Base-by-base conservation (phyloP, 2,329 filamentous ascomycete species). In the Fusarium avenaceum region DNA sequence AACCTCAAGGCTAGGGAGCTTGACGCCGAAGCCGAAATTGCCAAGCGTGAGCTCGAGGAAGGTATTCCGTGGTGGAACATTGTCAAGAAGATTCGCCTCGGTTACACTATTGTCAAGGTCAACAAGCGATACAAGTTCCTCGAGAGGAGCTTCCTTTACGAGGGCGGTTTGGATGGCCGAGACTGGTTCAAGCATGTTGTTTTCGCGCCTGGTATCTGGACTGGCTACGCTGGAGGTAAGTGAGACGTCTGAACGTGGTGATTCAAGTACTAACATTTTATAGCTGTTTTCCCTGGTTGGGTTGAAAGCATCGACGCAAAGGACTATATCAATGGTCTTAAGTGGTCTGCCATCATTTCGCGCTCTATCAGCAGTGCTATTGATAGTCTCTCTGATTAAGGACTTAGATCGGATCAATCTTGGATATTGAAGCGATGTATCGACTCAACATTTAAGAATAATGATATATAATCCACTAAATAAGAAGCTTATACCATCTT, bases 181-280 rank as follows among this genome's bases (percentile, higher is more conserved):
- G 82, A 83, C 24, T 97, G 94, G 94, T 98, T 95, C 82, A 97
- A 97, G 82, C 95, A 97, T 74, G 91, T 97, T 4, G 91, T 97
- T 2, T 97, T 96, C 79, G 94, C 94, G 2, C 94, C 94, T 0
- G 94, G 94, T 0, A 78, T 95, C 47, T 97, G 94, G 93, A 97
- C 93, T 0, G 94, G 94, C 0, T 97, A 97, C 78, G 84, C 93
- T 0, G 94, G 94, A 75, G 87, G 88, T 90, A 74, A 79, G 85
- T 80, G 15, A 48, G 35, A 17, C 10, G 9, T 47, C 4, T 3
- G 7, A 11, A 14, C 13, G 4, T 14, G 6, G 19, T n/a, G 9
- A 19, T 9, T 6, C 32, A 11, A 11, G 7, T 17, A n/a, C 62
- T 69, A 45, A 67, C 30, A 8, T 6, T 2, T 17, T 20, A 2